phyloP scores from a whole-genome alignment of 352 stramenopile species.

The Hyaloperonospora arabidopsidis region DNA sequence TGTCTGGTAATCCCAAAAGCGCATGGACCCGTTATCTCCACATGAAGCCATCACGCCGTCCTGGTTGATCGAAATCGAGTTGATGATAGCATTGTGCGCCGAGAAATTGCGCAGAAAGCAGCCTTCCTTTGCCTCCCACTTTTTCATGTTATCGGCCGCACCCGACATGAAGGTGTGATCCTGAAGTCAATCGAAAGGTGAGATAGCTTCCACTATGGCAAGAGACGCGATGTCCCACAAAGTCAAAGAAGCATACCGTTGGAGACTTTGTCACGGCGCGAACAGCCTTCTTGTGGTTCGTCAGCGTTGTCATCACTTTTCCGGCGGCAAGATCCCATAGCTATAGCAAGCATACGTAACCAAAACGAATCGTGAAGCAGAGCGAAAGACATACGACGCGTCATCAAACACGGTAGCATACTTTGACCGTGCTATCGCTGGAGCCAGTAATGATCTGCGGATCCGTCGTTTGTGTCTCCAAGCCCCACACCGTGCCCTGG shows the following conservation, averaged over 20 bases:
- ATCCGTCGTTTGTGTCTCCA: slow-evolving; percentile 95
- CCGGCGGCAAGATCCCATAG: slow-evolving; percentile 97
- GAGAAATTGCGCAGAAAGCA: slow-evolving; percentile 95
- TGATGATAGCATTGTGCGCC: slow-evolving; percentile 97
- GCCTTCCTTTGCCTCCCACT: slow-evolving; percentile 95
- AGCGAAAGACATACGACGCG: neutral
- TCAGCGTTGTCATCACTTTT: slow-evolving; percentile 97
- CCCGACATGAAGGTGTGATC: slow-evolving; percentile 97
- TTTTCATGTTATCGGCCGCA: slow-evolving; percentile 97
- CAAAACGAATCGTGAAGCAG: neutral
- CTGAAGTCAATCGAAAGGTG: slow-evolving; percentile 14
- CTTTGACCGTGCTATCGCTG: slow-evolving; percentile 93
- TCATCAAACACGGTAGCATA: slow-evolving; percentile 12
- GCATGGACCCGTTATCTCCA: slow-evolving; percentile 95
- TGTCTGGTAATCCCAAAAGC: slow-evolving; percentile 98
- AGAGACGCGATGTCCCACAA: neutral
- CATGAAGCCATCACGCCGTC: slow-evolving; percentile 95
- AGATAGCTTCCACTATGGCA: no score
- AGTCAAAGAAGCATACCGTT: slow-evolving; percentile 37
- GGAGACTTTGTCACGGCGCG: slow-evolving; percentile 87
- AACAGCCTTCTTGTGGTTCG: slow-evolving; percentile 99
- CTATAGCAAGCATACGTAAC: slow-evolving; percentile 21
- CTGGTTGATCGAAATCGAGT: slow-evolving; percentile 97
- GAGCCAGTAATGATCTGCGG: slow-evolving; percentile 91
- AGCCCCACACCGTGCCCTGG: slow-evolving; percentile 91